A percentile compares a stretch with the other conserved stretches of the same genome.
phyloP scores from a whole-genome alignment of 345 rosid genomes.

The Mercurialis annua region DNA sequence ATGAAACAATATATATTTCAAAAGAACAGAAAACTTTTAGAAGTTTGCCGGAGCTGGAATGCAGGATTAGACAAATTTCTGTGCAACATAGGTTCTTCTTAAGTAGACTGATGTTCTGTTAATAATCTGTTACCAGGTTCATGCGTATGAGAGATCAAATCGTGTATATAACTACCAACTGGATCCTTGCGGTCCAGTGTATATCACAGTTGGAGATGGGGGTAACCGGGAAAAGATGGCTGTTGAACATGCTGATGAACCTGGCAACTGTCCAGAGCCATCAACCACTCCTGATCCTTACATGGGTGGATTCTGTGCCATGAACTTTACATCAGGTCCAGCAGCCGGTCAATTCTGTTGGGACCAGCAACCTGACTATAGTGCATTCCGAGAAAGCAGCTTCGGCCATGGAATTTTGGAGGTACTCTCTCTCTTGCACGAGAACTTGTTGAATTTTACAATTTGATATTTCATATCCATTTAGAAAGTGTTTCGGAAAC shows the following conservation, averaged over 20 bases:
- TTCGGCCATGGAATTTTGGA: constrained; percentile 92
- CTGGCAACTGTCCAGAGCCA: constrained; percentile 75
- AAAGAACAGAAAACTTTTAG: too few relatives aligned
- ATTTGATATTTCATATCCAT: too few relatives aligned
- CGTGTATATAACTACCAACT: constrained; percentile 72
- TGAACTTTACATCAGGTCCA: constrained; percentile 70
- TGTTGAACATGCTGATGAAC: constrained; percentile 72
- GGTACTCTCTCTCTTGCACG: constrained; percentile 46
- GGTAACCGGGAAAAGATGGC: constrained; percentile 70
- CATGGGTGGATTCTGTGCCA: constrained; percentile 64
- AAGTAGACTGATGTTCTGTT: neutral
- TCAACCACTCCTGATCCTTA: constrained; percentile 44
- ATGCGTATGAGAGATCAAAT: constrained; percentile 93
- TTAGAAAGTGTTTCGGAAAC: too few relatives aligned
- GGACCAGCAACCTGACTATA: constrained; percentile 86
- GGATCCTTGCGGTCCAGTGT: constrained; percentile 83
- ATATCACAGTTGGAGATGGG: constrained; percentile 76
- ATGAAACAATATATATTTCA: too few relatives aligned
- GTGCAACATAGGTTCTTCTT: neutral
- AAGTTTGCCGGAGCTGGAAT: too few relatives aligned
- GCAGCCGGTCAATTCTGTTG: constrained; percentile 76
- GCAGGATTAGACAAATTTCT: too few relatives aligned
- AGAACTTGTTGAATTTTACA: too few relatives aligned
- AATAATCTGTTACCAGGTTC: constrained; percentile 47
- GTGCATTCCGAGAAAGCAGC: constrained; percentile 89